Percentiles rank a stretch among this genome's conserved stretches.
These are phyloP conservation scores for Babesia divergens DNA, from an alignment of 169 alveolate species.

Conservation along the genomic window DNA sequence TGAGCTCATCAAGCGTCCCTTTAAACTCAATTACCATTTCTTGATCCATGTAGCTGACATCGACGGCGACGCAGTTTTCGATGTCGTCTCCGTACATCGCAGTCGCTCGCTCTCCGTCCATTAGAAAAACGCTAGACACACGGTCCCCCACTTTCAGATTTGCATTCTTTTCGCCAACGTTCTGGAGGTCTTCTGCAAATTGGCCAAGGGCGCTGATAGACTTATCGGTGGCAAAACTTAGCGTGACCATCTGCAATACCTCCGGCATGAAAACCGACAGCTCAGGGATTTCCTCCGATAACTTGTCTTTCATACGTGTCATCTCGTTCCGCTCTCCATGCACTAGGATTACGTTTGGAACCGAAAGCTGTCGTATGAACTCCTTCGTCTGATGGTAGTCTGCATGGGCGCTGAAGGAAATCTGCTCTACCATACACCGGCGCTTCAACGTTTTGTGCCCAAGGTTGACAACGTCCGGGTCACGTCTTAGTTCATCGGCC, in stretches of 20 bases:
- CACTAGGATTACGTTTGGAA: constrained; percentile 92
- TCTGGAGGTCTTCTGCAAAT: constrained; percentile 38
- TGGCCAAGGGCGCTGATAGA: constrained; percentile 50
- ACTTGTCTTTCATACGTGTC: constrained; percentile 76
- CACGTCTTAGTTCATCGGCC: constrained; percentile 91
- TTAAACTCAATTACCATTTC: constrained; percentile 64
- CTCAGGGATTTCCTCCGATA: constrained; percentile 66
- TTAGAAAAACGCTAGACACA: constrained; percentile 61
- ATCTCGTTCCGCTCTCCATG: constrained; percentile 94
- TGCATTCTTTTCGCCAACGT: not conserved
- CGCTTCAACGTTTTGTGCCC: constrained; percentile 83
- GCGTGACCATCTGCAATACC: constrained; percentile 68
- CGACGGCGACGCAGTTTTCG: constrained; percentile 57
- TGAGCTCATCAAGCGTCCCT: constrained; percentile 44
- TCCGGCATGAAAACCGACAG: constrained; percentile 77
- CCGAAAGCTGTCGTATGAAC: constrained; percentile 86
- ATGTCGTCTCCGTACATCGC: constrained; percentile 67
- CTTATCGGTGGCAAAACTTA: constrained; percentile 39
- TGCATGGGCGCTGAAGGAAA: constrained; percentile 94
- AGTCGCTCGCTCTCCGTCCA: constrained; percentile 26
- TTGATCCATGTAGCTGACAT: constrained; percentile 62
- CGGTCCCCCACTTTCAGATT: constrained; percentile 1
- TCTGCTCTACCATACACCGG: constrained; percentile 88
- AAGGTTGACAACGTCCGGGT: constrained; percentile 85
- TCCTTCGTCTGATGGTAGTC: constrained; percentile 93